Base-by-base conservation (phyloP, 2,329 filamentous ascomycete species). In the Fusarium torreyae region DNA sequence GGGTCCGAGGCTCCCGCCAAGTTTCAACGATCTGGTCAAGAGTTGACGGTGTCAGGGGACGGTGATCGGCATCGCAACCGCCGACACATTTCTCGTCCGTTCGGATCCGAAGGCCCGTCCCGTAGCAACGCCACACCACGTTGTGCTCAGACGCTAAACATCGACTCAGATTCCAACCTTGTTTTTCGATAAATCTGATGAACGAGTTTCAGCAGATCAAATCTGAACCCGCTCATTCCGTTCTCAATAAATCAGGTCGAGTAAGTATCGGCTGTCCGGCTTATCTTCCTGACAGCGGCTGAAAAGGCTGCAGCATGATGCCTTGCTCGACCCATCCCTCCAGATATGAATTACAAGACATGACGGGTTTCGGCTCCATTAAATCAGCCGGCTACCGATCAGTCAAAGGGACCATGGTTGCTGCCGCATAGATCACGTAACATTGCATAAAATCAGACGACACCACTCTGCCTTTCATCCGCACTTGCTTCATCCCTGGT, bases 361-460 rank as follows among this genome's bases (percentile, higher is more conserved):
- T 43, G 5, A 40, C 65, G 70, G 56, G 50, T 51, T 73, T 74
- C 60, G 68, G 56, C 40, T 49, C 48, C 50, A 38, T 57, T 42
- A 22, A n/a, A 22, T 36, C 11, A 24, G 33, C 63, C 55, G 44
- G 42, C 50, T 31, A 49, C 66, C 58, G 60, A 44, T 38, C 45
- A 43, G 22, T 40, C 26, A 56, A 51, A 57, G 28, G 14, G 26
- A 38, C 60, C 44, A 46, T 45, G 11, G 31, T 15, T 40, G 24
- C 43, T 26, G 20, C 24, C 31, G 28, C 45, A 49, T 40, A n/a
- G 26, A 55, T 60, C 54, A 53, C 68, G 46, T 57, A 57, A 56
- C 44, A 55, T 69, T 44, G 49, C 14, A 43, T 58, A 38, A 56
- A 22, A 59, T 66, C 55, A 68, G 57, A 45, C 50, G 43, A 67